phyloP scores from a whole-genome alignment of 2,329 filamentous ascomycete species.

The Botrytis hyacinthi region DNA sequence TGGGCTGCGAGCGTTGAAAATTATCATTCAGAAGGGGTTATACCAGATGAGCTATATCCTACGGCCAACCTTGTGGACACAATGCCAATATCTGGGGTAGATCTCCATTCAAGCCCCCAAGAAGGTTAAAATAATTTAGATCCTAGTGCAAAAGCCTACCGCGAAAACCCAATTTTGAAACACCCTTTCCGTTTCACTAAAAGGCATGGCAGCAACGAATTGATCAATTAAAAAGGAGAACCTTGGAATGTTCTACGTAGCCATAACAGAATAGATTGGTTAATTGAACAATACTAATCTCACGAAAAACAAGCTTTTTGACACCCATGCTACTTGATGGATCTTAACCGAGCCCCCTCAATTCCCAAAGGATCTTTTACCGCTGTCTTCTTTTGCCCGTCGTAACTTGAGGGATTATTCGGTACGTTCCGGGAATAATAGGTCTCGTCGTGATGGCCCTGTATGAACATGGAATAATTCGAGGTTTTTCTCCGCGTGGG shows the following conservation, averaged over 20 bases:
- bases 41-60: neutral
- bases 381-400: neutral
- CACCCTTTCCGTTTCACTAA: neutral
- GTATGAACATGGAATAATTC: neutral
- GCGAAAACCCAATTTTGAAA: neutral
- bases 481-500: neutral
- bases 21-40: neutral
- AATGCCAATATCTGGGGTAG: slow-evolving; percentile 4
- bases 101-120: neutral
- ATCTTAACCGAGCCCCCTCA: neutral
- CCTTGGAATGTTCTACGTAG: neutral
- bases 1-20: neutral
- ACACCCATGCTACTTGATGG: neutral
- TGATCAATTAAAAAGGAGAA: slow-evolving; percentile 5
- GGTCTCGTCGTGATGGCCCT: neutral
- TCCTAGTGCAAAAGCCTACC: neutral
- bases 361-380: neutral
- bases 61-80: neutral
- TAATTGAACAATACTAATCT: neutral
- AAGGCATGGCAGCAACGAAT: neutral
- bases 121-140: neutral
- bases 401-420: neutral
- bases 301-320: neutral
- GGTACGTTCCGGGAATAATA: neutral
- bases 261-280: neutral